Conservation (phyloP, 306 rosid genomes). For the Erythrophleum fordii region DNA sequence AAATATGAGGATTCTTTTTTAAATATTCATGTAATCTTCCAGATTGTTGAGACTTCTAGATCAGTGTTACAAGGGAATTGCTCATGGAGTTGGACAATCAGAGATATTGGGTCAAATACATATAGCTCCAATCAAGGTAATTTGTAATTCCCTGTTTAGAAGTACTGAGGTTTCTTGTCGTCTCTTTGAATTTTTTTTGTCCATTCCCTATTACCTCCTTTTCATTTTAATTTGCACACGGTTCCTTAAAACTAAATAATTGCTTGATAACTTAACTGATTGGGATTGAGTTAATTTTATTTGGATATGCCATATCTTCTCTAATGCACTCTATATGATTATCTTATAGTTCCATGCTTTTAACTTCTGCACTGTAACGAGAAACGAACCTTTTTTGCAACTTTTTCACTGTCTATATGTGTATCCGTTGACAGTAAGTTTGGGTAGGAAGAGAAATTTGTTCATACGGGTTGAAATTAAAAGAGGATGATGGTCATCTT, state of each 20-base stretch:
- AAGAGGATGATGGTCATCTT: conserved; percentile 88
- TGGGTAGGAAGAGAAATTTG: conserved; percentile 96
- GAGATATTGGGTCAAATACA: conserved; percentile 95
- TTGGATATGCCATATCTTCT: conserved; percentile 29
- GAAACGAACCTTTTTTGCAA: conserved; percentile 97
- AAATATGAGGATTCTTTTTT: conserved; percentile 6
- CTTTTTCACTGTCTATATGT: conserved; percentile 96
- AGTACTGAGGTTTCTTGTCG: too few relatives aligned
- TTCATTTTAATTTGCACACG: too few relatives aligned
- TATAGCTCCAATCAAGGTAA: conserved; percentile 96
- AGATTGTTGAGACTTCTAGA: conserved; percentile 95
- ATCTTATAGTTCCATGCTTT: conserved; percentile 92
- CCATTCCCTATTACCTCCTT: too few relatives aligned
- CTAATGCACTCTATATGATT: conserved; percentile 44
- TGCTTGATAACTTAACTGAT: too few relatives aligned
- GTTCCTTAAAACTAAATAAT: too few relatives aligned
- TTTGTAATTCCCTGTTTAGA: too few relatives aligned
- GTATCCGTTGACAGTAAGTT: conserved; percentile 90
- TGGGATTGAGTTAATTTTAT: conserved; percentile 28
- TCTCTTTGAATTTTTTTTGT: too few relatives aligned
- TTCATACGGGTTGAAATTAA: conserved; percentile 86
- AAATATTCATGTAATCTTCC: conserved; percentile 35
- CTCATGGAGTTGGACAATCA: conserved; percentile 95
- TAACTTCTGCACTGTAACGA: conserved; percentile 92
- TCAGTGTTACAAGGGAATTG: conserved; percentile 88